Evolutionary conservation across 2,329 filamentous ascomycete genomes (phyloP), one percentile per base, ranked within the genome.

Genomic region (Mycosphaerella sp.): DNA sequence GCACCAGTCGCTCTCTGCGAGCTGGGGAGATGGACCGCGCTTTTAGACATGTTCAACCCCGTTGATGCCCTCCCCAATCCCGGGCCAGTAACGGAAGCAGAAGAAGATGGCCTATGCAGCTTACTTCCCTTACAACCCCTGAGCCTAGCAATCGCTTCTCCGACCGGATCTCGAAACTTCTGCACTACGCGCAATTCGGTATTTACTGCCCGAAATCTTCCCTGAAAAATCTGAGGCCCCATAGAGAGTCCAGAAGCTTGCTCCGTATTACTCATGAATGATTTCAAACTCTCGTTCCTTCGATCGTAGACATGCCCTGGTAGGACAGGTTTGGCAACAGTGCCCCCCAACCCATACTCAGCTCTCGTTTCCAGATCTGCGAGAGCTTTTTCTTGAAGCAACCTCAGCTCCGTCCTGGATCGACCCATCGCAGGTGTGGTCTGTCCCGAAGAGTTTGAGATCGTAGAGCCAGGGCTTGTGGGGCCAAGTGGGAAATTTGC

Each of bases 191-290:
- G 57, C 32, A 67, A 50, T 52, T 67, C 65, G 6, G 60, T 64
- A 51, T 66, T 64, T 18, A 66, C 59, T 27, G 64, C 65, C 43
- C 63, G 60, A 56, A 67, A 67, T 35, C 65, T 57, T 27, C 65
- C 65, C 48, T 66, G 64, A 54, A 67, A 67, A 17, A 65, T 61
- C 44, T 66, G 64, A 7, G 65, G 62, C 12, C 64, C 62, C 37
- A 66, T 54, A 12, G 45, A 55, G 27, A 60, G n/a, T 8, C 46
- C 53, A 41, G 50, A 54, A 12, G 50, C 54, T 14, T 55, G 42
- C 34, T 48, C 35, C 17, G 53, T 49, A 17, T 48, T 49, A 44
- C 59, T 58, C 44, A 65, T 56, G 50, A 63, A 64, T 1, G 64
- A 66, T 49, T 66, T 66, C 9, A 67, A 51, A 7, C 57, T 59